Base-by-base conservation (phyloP, 257 asterid species). In the Voacanga thouarsii region DNA sequence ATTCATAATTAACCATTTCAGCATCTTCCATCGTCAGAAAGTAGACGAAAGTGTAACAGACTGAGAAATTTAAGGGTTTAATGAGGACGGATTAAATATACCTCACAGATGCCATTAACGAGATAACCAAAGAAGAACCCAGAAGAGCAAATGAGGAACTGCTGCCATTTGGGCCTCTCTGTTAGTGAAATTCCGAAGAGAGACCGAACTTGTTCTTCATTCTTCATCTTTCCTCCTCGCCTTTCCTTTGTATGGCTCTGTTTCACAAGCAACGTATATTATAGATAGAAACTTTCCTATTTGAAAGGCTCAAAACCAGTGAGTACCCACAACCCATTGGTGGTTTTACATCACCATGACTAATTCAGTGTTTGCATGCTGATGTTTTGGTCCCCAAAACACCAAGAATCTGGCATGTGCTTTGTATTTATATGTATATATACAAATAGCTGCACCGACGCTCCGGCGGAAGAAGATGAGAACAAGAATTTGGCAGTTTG, bases 41-140 rank as follows among this genome's bases (percentile, higher is more conserved):
- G 6, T 70, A 60, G 75, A 33, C 28, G 14, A 70, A 65, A 66
- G 23, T 30, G 23, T 60, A 23, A 75, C 74, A 60, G 14, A 67
- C 23, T 5, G 4, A 4, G 12, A 15, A 21, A 16, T 33, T 18
- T 7, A 37, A 21, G 23, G 39, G 4, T 21, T 0, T 69, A 1
- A 6, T 43, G 77, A 37, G 44, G 63, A 45, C 26, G 24, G 16
- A 28, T 16, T 43, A 7, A 41, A 75, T 30, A 73, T 81, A 92
- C 99, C 98, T 92, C 99, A 74, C 98, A 95, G 76, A 95, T 75
- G 76, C 99, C 99, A 79, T 92, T 92, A 57, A 95, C 89, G 59
- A 95, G 98, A 82, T 91, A 94, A 7, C 98, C 98, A 69, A 95
- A 92, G 93, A 92, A 92, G 81, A 95, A 95, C 53, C 99, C 99